Evolutionary conservation across 495 filamentous ascomycete species (phyloP), one percentile per base, ranked within the genome.

Genomic region (Neurospora pannonica): DNA sequence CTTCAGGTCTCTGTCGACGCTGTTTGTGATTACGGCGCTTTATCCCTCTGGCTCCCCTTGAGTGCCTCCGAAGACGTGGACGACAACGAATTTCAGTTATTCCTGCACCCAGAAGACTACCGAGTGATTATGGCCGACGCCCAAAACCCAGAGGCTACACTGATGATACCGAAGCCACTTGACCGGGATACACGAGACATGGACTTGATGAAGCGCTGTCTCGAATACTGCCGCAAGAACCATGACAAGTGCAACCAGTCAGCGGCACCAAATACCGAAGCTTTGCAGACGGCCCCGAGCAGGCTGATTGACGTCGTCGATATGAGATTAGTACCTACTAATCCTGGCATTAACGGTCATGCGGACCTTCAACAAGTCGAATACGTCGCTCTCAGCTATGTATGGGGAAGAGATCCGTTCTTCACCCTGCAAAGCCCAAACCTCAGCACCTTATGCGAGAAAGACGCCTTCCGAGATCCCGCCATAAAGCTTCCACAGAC

Each of bases 311-410:
- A 79, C 31, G 80, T 81, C 10, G 72, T 78, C 10, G 71, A 73
- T 1, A 43, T 74, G n/a, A 72, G 76, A 11, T 40, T 62, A 3
- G 72, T 78, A 36, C 54, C 54, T 31, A 67, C 54, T 17, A 67
- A 34, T 15, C 75, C 75, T 17, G 62, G 79, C 11, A 75, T 79
- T 0, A 69, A 71, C 34, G 74, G 77, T 0, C 75, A 72, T 2
- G 21, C 19, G n/a, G 1, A 34, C 7, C 76, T 72, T 21, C 15
- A 15, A 19, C 54, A 67, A 36, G 77, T 81, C 38, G 71, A 77
- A 37, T 81, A 81, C 43, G 79, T 81, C 40, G 80, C 79, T 43
- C 77, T 81, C 11, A 81, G 80, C 71, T 81, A 81, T 71, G 79
- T 79, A 9, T 81, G 80, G 80, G 80, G 80, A 75, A 75, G 43